Base-by-base conservation (phyloP, 805 yeast genomes). In the Scheffersomyces amazonensis region DNA sequence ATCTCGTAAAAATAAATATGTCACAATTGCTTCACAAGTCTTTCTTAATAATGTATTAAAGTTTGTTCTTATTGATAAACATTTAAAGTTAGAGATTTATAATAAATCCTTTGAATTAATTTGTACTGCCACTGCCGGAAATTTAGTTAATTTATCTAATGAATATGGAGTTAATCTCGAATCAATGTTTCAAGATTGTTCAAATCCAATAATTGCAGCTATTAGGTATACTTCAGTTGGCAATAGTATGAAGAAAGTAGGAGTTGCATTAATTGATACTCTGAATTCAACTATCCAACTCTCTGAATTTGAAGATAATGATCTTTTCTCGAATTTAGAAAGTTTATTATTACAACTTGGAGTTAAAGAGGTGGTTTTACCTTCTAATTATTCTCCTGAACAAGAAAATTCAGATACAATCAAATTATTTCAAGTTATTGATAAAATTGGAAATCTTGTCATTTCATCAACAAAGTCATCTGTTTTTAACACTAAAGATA, bases 311-410 rank as follows among this genome's bases (percentile, higher is more conserved):
- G 75, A 76, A 8, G 99, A 93, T 57, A 89, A 87, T 53, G 98
- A 91, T 34, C 71, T 88, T 8, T 89, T 77, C 50, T 81, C 96
- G 1, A 91, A 90, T 54, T 60, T 91, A 44, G 98, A 93, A 58
- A 81, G 95, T 33, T 71, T 89, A 35, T 60, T 90, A 41, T 83
- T 93, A 48, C 99, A 93, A 58, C 66, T 89, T 24, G 96, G 96
- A 16, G 87, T 89, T 5, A 87, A 84, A 51, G 99, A 93, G 56
- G 81, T 88, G 29, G 56, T 93, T 12, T 50, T 91, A 5, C 82
- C 83, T 10, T 62, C 67, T 4, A 50, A 54, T 32, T 60, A 66
- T 39, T 61, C 57, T 20, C 60, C 61, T 4, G 54, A 50, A 17
- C 73, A 64, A 17, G 71, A 42, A 52, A 83, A 78, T 39, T 63